These are phyloP conservation scores for Boletus rex-veris DNA, from an alignment of 768 basidiomycete species.

Conservation along the genomic window DNA sequence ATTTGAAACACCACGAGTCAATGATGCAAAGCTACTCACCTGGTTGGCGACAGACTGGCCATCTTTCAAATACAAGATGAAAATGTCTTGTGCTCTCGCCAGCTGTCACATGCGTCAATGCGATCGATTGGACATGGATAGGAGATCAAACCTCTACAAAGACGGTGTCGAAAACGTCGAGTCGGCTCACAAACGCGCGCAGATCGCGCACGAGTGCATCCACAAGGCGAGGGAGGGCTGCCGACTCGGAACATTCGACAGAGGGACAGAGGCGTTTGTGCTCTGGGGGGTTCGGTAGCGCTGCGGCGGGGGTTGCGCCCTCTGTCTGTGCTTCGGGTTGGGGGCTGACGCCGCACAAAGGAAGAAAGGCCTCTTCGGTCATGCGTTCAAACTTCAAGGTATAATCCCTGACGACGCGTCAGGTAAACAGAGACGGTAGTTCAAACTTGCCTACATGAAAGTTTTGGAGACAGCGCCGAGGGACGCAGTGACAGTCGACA, in stretches of 20 bases:
- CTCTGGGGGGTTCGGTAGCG: neutral
- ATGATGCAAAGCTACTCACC: neutral
- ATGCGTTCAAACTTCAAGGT: conserved; percentile 4
- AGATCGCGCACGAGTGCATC: conserved; percentile 8
- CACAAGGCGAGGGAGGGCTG: neutral
- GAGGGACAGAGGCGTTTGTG: neutral
- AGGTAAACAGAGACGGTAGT: neutral
- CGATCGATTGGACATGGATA: no score
- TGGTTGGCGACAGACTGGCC: conserved; percentile 11
- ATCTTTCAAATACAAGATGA: conserved; percentile 20
- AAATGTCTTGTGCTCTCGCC: conserved; percentile 16
- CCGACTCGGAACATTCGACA: neutral
- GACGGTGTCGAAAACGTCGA: conserved; percentile 9
- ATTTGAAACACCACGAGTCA: no score
- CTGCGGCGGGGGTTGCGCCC: neutral
- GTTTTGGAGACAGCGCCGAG: conserved; percentile 3
- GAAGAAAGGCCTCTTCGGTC: neutral
- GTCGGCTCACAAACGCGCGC: conserved; percentile 1
- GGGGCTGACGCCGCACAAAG: neutral
- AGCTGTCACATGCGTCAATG: conserved; percentile 1
- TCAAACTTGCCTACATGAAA: neutral
- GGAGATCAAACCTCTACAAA: conserved; percentile 11
- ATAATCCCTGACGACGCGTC: conserved; percentile 5
- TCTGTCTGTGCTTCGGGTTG: neutral
- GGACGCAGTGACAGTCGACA: conserved; percentile 6